These are phyloP conservation scores for Botrytis byssoidea DNA, from an alignment of 2,329 filamentous ascomycete species.

Conservation along the genomic window DNA sequence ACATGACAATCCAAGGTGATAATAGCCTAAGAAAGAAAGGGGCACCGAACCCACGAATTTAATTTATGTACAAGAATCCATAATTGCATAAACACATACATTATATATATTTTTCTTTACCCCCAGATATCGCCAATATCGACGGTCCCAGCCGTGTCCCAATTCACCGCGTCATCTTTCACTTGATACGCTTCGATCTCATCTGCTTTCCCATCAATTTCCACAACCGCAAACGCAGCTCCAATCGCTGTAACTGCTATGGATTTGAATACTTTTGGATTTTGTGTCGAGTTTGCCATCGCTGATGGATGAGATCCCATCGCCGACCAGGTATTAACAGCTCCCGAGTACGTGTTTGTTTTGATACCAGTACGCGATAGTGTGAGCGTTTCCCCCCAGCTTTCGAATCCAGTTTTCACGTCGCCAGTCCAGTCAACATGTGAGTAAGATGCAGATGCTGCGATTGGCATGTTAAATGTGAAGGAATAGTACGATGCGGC, in stretches of 20 bases:
- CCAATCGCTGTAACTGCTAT: conserved; percentile 24
- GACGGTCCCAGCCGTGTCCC: conserved; percentile 6
- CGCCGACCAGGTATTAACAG: neutral
- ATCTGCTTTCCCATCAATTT: neutral
- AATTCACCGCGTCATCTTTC: conserved; percentile 6
- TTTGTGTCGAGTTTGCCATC: conserved; percentile 24
- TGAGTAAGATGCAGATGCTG: conserved; percentile 10
- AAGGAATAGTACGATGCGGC: conserved; percentile 1
- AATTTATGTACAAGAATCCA: neutral
- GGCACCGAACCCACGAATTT: neutral
- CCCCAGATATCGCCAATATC: conserved; percentile 20
- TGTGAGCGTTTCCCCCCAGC: neutral
- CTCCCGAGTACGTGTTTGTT: conserved; percentile 10
- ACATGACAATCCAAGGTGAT: neutral
- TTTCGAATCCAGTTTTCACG: neutral
- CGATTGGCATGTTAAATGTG: neutral
- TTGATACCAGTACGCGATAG: neutral
- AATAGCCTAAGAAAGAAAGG: neutral
- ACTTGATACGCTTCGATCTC: conserved; percentile 3
- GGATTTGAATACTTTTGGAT: conserved; percentile 14
- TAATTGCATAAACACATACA: neutral
- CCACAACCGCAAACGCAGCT: conserved; percentile 23
- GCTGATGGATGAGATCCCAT: conserved; percentile 19
- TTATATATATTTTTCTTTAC: conserved; percentile 1
- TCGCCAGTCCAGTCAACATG: neutral